phyloP scores from a whole-genome alignment of 306 rosid genomes.

The Herpetospermum pedunculosum region DNA sequence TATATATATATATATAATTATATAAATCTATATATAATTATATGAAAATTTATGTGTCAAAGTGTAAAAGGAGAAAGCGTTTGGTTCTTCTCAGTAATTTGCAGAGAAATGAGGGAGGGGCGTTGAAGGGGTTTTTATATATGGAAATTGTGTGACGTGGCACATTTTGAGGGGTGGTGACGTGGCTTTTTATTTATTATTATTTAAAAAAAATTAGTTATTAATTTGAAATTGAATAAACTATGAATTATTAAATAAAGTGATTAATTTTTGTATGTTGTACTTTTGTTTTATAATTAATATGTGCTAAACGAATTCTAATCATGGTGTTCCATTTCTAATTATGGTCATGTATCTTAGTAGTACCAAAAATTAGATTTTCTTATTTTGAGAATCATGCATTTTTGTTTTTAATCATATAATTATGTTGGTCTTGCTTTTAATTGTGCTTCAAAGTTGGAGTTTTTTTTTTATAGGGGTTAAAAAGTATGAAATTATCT shows the following conservation, averaged over 20 bases:
- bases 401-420: background rate
- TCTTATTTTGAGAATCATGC: background rate
- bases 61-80: background rate
- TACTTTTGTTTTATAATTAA: background rate
- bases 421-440: background rate
- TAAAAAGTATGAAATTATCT: background rate
- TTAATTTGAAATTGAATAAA: background rate
- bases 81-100: constrained; percentile 1
- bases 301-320: background rate
- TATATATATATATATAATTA: background rate
- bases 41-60: no score
- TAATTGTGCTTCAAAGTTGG: background rate
- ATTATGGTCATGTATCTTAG: background rate
- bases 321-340: background rate
- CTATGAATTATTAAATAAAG: background rate
- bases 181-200: background rate
- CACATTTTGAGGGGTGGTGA: background rate
- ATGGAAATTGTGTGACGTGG: background rate
- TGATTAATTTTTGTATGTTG: background rate
- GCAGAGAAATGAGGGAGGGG: constrained; percentile 2
- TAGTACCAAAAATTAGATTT: background rate
- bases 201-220: background rate
- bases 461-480: background rate
- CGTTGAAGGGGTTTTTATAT: background rate
- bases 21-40: background rate